These are phyloP conservation scores for Bolboschoenus planiculmis DNA, from an alignment of 176 grass and related monocot genomes.

Conservation along the genomic window DNA sequence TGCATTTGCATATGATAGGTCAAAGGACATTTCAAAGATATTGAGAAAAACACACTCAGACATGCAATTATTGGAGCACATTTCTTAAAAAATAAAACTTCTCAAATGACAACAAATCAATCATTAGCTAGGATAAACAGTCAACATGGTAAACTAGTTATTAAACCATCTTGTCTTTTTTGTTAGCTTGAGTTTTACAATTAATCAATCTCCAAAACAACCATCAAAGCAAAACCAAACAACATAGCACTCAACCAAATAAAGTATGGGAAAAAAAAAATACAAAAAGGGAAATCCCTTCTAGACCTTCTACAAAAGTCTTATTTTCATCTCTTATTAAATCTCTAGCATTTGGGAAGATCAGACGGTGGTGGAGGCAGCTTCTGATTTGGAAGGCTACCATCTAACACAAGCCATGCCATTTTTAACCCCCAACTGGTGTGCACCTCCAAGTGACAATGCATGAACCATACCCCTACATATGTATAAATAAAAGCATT, in stretches of 20 bases:
- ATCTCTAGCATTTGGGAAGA: conserved; percentile 61
- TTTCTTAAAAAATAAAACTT: neutral
- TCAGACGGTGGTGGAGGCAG: conserved; percentile 63
- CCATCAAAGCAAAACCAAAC: neutral
- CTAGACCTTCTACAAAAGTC: conserved; percentile 10
- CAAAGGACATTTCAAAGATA: neutral
- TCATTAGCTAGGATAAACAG: neutral
- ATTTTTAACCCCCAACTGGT: conserved; percentile 86
- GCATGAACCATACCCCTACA: conserved; percentile 87
- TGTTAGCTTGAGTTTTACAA: neutral
- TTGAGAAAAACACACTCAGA: neutral
- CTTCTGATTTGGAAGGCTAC: conserved; percentile 49
- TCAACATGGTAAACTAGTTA: neutral
- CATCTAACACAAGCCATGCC: conserved; percentile 74
- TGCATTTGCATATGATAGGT: neutral
- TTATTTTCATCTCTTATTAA: neutral
- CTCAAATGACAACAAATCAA: neutral
- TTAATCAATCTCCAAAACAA: neutral
- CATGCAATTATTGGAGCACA: neutral
- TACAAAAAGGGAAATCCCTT: neutral
- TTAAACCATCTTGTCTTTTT: neutral
- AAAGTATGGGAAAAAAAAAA: neutral
- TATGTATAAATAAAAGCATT: too few relatives aligned
- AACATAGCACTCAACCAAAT: neutral
- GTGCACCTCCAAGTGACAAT: conserved; percentile 81